Base-by-base conservation (phyloP, 495 filamentous ascomycete species). In the Patellaria atrata region DNA sequence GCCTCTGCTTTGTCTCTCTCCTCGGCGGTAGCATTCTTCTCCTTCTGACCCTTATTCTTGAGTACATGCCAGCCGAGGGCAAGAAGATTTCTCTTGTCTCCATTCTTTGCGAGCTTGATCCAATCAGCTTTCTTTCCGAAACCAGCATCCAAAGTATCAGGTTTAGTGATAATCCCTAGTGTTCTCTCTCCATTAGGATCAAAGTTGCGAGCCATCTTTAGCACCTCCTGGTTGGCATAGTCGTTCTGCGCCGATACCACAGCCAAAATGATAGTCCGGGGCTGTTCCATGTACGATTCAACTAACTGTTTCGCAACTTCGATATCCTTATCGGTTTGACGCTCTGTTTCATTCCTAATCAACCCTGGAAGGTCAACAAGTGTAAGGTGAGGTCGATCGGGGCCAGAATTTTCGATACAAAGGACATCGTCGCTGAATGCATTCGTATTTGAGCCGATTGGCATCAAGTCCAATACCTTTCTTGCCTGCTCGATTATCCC, bases 221-320 rank as follows among this genome's bases (percentile, higher is more conserved):
- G 27, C 3, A 78, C 56, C 1, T 53, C 43, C 38, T 78, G 73
- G 19, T 61, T 61, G 5, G 61, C 52, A 22, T 60, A 58, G 34
- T 74, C 62, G 16, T 54, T 57, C 10, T 60, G 61, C 0, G 70
- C 72, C 4, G 57, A 61, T 0, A 82, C 58, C 0, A 82, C 70
- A 0, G 73, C 72, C 0, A 82, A 59, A 23, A 80, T 73, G 32
- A 82, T 73, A 43, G 62, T 71, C 2, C 73, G 56, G 0, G 54
- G 0, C 22, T 47, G 22, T 17, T 18, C 10, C 37, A 47, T 39
- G 18, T 42, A 47, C 3, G 22, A 16, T 10, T 26, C 20, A 25
- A 47, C 39, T 10, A 47, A 20, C 8, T 27, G 20, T 9, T 19
- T 11, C 5, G 35, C 35, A 9, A 38, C 20, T 0, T 24, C 4